These are phyloP conservation scores for Fennellomyces sp. DNA, from an alignment of 371 early-diverging fungal species.

Conservation along the genomic window DNA sequence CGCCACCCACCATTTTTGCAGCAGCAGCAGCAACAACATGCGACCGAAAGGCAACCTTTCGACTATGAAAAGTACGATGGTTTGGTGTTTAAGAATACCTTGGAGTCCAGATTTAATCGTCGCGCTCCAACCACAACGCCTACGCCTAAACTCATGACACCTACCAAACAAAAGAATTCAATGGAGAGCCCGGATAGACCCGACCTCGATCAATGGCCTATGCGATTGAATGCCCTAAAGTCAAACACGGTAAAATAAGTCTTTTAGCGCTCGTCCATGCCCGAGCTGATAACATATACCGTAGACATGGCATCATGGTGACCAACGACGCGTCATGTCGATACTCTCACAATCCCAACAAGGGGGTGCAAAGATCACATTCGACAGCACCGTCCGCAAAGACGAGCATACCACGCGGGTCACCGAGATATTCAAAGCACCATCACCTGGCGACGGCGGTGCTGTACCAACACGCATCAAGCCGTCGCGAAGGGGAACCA, in stretches of 20 bases:
- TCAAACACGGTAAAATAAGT: slow-evolving; percentile 27
- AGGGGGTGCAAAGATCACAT: slow-evolving; percentile 32
- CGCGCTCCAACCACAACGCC: slow-evolving; percentile 16
- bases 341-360: slow-evolving; percentile 48
- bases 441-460: slow-evolving; percentile 31
- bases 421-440: slow-evolving; percentile 32
- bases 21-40: neutral
- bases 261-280: too few species aligned
- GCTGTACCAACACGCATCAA: slow-evolving; percentile 15
- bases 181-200: slow-evolving; percentile 36
- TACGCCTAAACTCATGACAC: slow-evolving; percentile 11
- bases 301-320: slow-evolving; percentile 51
- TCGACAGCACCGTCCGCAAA: slow-evolving; percentile 32
- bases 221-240: slow-evolving; percentile 15
- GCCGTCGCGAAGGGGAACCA: slow-evolving; percentile 33
- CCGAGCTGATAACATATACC: too few species aligned
- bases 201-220: slow-evolving; percentile 15
- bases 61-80: slow-evolving; percentile 62
- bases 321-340: slow-evolving; percentile 31
- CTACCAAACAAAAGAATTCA: slow-evolving; percentile 26
- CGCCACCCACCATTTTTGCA: slow-evolving; percentile 13
- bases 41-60: slow-evolving; percentile 5
- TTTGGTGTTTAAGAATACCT: slow-evolving; percentile 45
- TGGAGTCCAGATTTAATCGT: slow-evolving; percentile 42
- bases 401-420: slow-evolving; percentile 28